Percentiles rank a stretch among this genome's conserved stretches.
Conservation (phyloP, 1,284 basidiomycete species). For the Ganoderma sp. region DNA sequence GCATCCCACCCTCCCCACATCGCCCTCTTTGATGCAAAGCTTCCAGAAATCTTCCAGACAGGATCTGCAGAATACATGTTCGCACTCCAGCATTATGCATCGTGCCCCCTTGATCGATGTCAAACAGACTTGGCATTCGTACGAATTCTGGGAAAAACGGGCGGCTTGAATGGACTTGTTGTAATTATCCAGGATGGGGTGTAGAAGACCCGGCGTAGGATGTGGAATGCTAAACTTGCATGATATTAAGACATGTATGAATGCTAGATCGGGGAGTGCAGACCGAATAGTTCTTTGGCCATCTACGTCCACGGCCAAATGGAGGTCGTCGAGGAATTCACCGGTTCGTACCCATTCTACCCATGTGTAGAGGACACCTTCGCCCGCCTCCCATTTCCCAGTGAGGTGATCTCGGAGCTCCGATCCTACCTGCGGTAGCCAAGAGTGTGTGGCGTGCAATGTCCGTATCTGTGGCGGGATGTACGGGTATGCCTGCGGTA, state of each 20-base stretch:
- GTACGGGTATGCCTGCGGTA: constrained; percentile 65
- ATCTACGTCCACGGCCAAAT: constrained; percentile 37
- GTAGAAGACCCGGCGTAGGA: constrained; percentile 57
- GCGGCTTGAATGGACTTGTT: constrained; percentile 52
- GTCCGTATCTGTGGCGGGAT: constrained; percentile 60
- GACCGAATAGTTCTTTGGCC: constrained; percentile 52
- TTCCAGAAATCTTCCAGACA: constrained; percentile 80
- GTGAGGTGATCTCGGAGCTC: constrained; percentile 50
- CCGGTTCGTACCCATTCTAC: constrained; percentile 71
- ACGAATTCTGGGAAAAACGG: constrained; percentile 65
- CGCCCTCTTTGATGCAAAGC: constrained; percentile 75
- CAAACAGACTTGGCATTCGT: constrained; percentile 75
- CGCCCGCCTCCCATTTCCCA: constrained; percentile 63
- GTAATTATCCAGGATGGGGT: constrained; percentile 53
- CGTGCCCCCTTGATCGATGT: constrained; percentile 68
- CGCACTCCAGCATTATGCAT: constrained; percentile 69
- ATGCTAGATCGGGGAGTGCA: constrained; percentile 29
- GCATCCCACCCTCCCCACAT: constrained; percentile 71
- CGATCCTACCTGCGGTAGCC: constrained; percentile 53
- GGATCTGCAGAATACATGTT: constrained; percentile 74
- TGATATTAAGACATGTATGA: not conserved
- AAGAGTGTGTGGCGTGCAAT: constrained; percentile 61
- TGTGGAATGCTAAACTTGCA: constrained; percentile 54
- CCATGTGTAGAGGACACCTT: constrained; percentile 70
- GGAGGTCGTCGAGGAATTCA: constrained; percentile 56